Evolutionary conservation across 805 yeast genomes (phyloP).

Genomic region (Ogataea polymorpha): DNA sequence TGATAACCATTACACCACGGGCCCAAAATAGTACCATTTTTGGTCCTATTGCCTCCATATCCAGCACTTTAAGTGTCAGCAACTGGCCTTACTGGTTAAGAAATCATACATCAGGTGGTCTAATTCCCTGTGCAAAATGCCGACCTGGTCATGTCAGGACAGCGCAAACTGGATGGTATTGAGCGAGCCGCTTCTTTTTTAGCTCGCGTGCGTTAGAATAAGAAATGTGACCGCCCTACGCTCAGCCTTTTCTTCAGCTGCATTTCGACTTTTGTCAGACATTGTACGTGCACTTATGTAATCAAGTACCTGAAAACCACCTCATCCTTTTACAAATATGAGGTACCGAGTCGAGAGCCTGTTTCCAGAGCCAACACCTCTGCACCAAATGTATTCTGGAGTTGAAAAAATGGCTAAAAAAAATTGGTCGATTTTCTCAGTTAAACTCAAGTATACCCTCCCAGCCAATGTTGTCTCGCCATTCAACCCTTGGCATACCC

Average conservation of each 20-base stretch:
- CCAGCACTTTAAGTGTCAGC: background rate
- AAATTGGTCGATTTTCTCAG: background rate
- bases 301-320: too few species aligned
- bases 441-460: background rate
- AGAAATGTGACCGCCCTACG: too few species aligned
- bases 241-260: too few species aligned
- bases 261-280: too few species aligned
- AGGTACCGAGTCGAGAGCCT: background rate
- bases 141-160: too few species aligned
- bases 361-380: background rate
- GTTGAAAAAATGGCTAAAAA: background rate
- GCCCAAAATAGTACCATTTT: slow-evolving; percentile 37
- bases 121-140: background rate
- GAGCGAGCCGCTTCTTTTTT: too few species aligned
- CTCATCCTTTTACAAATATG: too few species aligned
- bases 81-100: too few species aligned
- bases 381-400: background rate
- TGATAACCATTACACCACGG: slow-evolving; percentile 77
- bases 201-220: too few species aligned
- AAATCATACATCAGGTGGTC: background rate
- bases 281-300: too few species aligned
- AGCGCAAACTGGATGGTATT: too few species aligned
- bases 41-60: background rate
- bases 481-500: background rate
- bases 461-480: background rate